phyloP scores from a whole-genome alignment of 768 basidiomycete genomes.

The Amanita rimosa region DNA sequence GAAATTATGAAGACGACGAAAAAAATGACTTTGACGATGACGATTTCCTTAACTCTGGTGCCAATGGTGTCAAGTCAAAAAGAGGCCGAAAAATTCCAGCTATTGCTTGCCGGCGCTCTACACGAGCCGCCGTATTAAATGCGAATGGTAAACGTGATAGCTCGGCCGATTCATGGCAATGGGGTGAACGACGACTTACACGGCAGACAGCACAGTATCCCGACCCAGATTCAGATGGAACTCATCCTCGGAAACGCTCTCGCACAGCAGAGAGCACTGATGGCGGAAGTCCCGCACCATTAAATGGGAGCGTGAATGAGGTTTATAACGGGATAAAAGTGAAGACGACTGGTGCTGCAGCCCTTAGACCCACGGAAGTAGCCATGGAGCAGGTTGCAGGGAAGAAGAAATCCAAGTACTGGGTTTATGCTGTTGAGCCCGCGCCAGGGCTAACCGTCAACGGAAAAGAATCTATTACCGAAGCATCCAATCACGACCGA shows the following conservation, averaged over 20 bases:
- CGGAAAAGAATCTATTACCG: not conserved
- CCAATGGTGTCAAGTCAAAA: conserved; percentile 32
- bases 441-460: conserved; percentile 10
- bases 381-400: conserved; percentile 69
- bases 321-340: conserved; percentile 27
- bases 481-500: conserved; percentile 3
- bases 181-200: conserved; percentile 67
- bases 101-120: conserved; percentile 38
- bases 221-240: conserved; percentile 39
- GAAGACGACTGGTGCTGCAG: conserved; percentile 50
- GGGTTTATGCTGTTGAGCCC: conserved; percentile 84
- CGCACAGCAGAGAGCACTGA: conserved; percentile 68
- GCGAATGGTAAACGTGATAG: conserved; percentile 42
- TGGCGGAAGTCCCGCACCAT: conserved; percentile 37
- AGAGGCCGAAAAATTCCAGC: conserved; percentile 20
- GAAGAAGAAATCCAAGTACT: conserved; percentile 79
- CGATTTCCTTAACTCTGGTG: conserved; percentile 28
- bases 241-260: conserved; percentile 53
- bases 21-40: conserved; percentile 44
- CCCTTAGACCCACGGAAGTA: conserved; percentile 59
- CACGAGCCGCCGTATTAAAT: conserved; percentile 36
- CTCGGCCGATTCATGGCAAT: conserved; percentile 44
- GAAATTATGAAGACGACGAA: conserved; percentile 52
- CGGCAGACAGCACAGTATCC: conserved; percentile 44
- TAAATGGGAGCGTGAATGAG: conserved; percentile 13